Evolutionary conservation across 331 rosid genomes (phyloP).

Genomic region (Arachis monticola): DNA sequence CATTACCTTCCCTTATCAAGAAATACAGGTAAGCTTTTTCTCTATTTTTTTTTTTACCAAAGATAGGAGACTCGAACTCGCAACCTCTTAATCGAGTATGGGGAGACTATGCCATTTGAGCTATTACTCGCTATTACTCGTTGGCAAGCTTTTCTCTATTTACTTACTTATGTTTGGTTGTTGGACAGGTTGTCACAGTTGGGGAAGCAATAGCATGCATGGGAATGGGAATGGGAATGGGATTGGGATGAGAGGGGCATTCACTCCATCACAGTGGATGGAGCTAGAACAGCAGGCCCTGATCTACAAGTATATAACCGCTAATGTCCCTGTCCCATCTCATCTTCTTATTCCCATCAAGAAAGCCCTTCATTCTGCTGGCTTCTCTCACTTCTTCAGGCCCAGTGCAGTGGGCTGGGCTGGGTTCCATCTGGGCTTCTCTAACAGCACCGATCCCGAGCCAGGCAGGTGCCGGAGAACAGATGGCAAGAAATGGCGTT

Average conservation of each 20-base stretch:
- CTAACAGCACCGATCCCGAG: slow-evolving; percentile 77
- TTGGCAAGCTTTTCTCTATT: too few relatives aligned
- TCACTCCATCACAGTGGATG: slow-evolving; percentile 83
- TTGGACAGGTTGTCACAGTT: slow-evolving; percentile 44
- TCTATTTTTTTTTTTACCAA: too few relatives aligned
- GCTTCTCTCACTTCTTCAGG: slow-evolving; percentile 53
- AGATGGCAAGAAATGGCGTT: slow-evolving; percentile 93
- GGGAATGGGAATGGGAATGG: slow-evolving; percentile 48
- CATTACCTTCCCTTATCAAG: slow-evolving; percentile 51
- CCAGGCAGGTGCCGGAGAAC: slow-evolving; percentile 86
- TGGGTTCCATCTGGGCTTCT: slow-evolving; percentile 68
- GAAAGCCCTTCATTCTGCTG: slow-evolving; percentile 72
- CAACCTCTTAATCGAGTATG: too few relatives aligned
- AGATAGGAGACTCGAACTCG: too few relatives aligned
- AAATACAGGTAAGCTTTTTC: too few relatives aligned
- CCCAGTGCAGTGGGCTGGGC: slow-evolving; percentile 78
- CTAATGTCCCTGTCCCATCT: slow-evolving; percentile 71
- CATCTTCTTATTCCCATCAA: slow-evolving; percentile 68
- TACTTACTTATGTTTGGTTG: too few relatives aligned
- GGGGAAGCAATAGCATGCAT: slow-evolving; percentile 53
- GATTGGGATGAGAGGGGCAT: slow-evolving; percentile 50
- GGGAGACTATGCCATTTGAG: too few relatives aligned
- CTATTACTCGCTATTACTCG: too few relatives aligned
- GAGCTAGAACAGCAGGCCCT: slow-evolving; percentile 82
- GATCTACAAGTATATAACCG: slow-evolving; percentile 72